phyloP scores from a whole-genome alignment of 768 basidiomycete genomes.

The Imleria badia region DNA sequence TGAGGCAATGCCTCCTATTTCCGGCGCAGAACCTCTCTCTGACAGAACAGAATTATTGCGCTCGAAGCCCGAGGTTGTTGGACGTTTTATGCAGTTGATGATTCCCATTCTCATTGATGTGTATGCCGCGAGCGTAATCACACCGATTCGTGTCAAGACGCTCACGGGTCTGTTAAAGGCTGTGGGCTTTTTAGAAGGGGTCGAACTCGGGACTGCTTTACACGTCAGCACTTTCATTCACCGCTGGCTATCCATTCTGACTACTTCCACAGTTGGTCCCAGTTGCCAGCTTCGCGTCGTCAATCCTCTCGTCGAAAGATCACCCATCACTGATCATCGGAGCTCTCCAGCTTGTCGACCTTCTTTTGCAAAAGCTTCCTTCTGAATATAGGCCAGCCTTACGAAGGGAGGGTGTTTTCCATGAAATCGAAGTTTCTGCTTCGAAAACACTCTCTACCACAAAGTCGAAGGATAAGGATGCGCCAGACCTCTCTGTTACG shows the following conservation, averaged over 20 bases:
- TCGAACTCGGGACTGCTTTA: slow-evolving; percentile 73
- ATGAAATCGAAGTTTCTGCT: slow-evolving; percentile 85
- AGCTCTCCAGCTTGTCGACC: slow-evolving; percentile 90
- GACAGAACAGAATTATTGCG: slow-evolving; percentile 77
- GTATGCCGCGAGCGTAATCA: slow-evolving; percentile 96
- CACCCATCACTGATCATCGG: slow-evolving; percentile 83
- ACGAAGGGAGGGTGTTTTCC: slow-evolving; percentile 93
- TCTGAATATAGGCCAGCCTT: slow-evolving; percentile 85
- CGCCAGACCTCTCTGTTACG: slow-evolving; percentile 33
- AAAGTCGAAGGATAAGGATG: slow-evolving; percentile 48
- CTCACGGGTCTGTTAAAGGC: slow-evolving; percentile 88
- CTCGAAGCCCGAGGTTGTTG: slow-evolving; percentile 72
- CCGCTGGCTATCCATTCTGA: slow-evolving; percentile 1
- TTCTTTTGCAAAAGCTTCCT: slow-evolving; percentile 82
- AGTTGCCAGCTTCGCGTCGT: slow-evolving; percentile 92
- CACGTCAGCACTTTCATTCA: slow-evolving; percentile 51
- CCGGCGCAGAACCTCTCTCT: slow-evolving; percentile 33
- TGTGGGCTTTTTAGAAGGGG: slow-evolving; percentile 80
- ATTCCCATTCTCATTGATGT: slow-evolving; percentile 96
- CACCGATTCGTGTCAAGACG: slow-evolving; percentile 85
- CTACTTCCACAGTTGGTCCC: slow-evolving; percentile 71
- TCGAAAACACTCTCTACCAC: slow-evolving; percentile 56
- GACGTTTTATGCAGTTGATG: slow-evolving; percentile 82
- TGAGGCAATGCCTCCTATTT: slow-evolving; percentile 33
- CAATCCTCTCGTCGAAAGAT: slow-evolving; percentile 90